Percentiles rank a stretch among this genome's conserved stretches.
These are phyloP conservation scores for Diaporthe ampelina DNA, from an alignment of 2,329 filamentous ascomycete species.

Conservation along the genomic window DNA sequence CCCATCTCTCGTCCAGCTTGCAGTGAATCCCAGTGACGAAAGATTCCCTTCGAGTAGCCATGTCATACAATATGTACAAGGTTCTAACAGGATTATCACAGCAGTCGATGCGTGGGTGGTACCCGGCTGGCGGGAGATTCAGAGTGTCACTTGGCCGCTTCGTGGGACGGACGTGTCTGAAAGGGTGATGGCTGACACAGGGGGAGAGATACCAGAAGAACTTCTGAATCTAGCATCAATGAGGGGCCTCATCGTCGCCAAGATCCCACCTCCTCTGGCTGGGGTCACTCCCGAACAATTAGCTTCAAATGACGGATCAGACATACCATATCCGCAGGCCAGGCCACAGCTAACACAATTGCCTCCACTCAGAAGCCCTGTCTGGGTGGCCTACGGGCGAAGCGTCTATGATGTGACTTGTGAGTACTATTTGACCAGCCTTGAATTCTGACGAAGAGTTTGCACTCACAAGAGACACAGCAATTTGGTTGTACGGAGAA, in stretches of 20 bases:
- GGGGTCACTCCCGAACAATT: neutral
- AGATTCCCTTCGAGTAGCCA: no score
- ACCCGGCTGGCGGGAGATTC: neutral
- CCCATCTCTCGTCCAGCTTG: neutral
- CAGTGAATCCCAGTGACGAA: no score
- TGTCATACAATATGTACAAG: no score
- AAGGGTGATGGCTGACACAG: neutral
- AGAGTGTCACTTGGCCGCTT: neutral
- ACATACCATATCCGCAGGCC: neutral
- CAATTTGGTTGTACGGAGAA: neutral
- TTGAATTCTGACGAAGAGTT: fast-evolving
- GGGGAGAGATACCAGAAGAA: neutral
- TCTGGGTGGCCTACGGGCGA: neutral
- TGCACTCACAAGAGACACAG: neutral
- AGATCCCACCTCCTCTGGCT: neutral
- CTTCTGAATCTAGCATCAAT: neutral
- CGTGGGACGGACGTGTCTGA: slow-evolving; percentile 14
- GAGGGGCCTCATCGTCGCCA: slow-evolving; percentile 10
- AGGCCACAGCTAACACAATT: neutral
- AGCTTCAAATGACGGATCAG: neutral
- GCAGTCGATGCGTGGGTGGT: neutral
- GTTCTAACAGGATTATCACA: neutral
- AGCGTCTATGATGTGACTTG: neutral
- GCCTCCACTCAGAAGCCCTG: neutral
- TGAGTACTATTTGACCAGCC: neutral